Base-by-base conservation (phyloP, 345 rosid genomes). In the Salix suchowensis region DNA sequence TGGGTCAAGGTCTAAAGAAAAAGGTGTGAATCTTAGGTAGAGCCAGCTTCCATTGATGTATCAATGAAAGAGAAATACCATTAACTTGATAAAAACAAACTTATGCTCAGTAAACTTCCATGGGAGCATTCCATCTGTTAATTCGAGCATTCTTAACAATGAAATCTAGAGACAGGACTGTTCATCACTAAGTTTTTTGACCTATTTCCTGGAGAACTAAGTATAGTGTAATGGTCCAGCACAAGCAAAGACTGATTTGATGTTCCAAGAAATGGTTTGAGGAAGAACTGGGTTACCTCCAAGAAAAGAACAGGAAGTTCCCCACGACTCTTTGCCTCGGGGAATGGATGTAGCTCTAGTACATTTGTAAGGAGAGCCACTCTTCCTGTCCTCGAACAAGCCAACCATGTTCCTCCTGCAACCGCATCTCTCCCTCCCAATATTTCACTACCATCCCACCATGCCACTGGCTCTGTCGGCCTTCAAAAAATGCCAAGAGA, bases 341-440 rank as follows among this genome's bases (percentile, higher is more conserved):
- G 90, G 6, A 77, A 78, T 7, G 78, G 44, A 34, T 91, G 89
- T 71, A 87, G 87, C 88, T 91, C 96, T 83, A 88, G 79, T 36
- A 91, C 93, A 74, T 88, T 91, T 50, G 91, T 88, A 16, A 91
- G 87, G 48, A 91, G 83, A 68, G 91, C 93, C 44, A 91, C 84
- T 72, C 87, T 86, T 36, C 91, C 96, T 60, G 74, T 71, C 55
- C 81, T 84, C 18, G 96, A 89, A 75, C 96, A 88, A 44, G 83
- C 96, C 78, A 89, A 13, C 95, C 95, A 91, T 68, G 95, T 91
- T 60, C 95, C 95, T 67, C 91, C 91, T 0, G 90, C 91, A 12
- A 86, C 71, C 55, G 73, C 87, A 74, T 91, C 93, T 70, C 88
- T 81, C 37, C 93, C 91, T 39, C 91, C 93, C 21, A 91, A 40